A percentile compares a stretch with the other conserved stretches of the same genome.
phyloP scores from a whole-genome alignment of 768 basidiomycete species.

The Suillus lakei region DNA sequence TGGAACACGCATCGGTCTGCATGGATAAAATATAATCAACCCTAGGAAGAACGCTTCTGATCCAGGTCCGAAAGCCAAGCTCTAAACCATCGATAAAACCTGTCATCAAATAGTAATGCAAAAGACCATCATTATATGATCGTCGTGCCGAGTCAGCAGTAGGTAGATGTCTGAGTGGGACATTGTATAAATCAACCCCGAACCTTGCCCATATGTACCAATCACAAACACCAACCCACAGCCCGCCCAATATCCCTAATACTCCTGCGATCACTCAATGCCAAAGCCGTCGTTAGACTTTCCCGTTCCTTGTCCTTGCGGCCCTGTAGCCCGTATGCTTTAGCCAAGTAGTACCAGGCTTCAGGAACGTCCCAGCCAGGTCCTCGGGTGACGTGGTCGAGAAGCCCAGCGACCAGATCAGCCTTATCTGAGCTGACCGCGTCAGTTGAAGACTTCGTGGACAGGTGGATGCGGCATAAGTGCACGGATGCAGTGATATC shows the following conservation, averaged over 20 bases:
- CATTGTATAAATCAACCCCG: neutral
- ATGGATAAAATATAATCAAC: neutral
- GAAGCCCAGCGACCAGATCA: conserved; percentile 82
- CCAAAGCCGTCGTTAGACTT: conserved; percentile 72
- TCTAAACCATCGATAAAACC: neutral
- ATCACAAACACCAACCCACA: conserved; percentile 70
- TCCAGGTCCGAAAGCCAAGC: neutral
- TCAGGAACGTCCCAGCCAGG: conserved; percentile 91
- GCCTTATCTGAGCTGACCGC: conserved; percentile 48
- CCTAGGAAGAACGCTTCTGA: neutral
- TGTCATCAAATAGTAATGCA: neutral
- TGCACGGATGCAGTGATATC: conserved; percentile 80
- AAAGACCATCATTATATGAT: neutral
- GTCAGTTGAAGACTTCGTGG: conserved; percentile 19
- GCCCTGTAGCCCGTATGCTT: conserved; percentile 76
- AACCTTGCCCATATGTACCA: neutral
- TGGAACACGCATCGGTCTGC: neutral
- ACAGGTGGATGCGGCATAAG: conserved; percentile 76
- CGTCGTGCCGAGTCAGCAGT: neutral
- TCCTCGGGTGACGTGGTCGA: conserved; percentile 77
- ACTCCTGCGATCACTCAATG: conserved; percentile 61
- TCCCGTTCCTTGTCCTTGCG: conserved; percentile 75
- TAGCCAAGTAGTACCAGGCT: conserved; percentile 92
- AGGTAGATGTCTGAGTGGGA: neutral
- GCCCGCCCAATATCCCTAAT: conserved; percentile 68